Conservation (phyloP, 2,329 filamentous ascomycete genomes). For the Amauroascus niger region DNA sequence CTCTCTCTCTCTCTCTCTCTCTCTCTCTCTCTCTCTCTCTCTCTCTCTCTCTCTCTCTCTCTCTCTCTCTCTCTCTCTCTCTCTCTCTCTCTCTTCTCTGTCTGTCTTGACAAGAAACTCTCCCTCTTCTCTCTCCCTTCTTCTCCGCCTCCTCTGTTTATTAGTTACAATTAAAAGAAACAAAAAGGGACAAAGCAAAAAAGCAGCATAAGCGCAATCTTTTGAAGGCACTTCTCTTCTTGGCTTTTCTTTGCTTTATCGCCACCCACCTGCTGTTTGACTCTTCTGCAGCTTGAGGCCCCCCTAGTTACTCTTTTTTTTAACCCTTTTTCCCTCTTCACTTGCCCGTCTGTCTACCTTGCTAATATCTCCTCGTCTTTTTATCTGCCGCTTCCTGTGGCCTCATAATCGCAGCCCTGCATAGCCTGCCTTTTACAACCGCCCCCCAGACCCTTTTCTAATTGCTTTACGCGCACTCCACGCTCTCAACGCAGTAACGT, state of each 20-base stretch:
- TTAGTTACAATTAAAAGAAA: too few relatives aligned
- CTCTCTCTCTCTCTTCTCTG: too few relatives aligned
- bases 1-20: too few relatives aligned
- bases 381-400: slow-evolving; percentile 6
- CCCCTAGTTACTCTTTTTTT: too few relatives aligned
- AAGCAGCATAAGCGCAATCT: slow-evolving; percentile 1
- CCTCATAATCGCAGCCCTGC: slow-evolving; percentile 6
- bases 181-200: slow-evolving; percentile 7
- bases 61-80: too few relatives aligned
- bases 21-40: too few relatives aligned
- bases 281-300: background rate
- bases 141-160: background rate
- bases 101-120: too few relatives aligned
- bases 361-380: slow-evolving; percentile 3
- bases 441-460: slow-evolving; percentile 5
- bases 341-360: background rate
- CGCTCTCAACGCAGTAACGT: slow-evolving; percentile 1
- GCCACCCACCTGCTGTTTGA: background rate
- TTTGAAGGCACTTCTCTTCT: slow-evolving; percentile 3
- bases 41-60: too few relatives aligned
- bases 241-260: too few relatives aligned
- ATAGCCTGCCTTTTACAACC: slow-evolving; percentile 9
- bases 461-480: background rate
- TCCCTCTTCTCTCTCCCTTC: background rate
- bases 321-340: background rate